Evolutionary conservation across 306 rosid species (phyloP).

Genomic region (Lotus japonicus): DNA sequence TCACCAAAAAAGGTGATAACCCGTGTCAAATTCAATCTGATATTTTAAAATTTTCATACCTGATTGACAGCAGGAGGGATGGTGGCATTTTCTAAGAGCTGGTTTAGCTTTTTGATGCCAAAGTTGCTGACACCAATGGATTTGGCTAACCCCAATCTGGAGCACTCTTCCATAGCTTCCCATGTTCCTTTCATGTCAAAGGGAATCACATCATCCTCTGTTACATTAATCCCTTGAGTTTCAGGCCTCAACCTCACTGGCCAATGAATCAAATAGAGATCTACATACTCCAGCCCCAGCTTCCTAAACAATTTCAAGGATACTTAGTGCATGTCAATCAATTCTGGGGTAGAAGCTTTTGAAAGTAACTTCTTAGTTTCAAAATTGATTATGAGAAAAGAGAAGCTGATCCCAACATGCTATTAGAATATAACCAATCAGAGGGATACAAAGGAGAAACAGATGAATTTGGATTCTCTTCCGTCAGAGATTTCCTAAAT

Average conservation of each 20-base stretch:
- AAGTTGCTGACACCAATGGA: slow-evolving; percentile 35
- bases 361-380: no score
- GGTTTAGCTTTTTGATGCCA: slow-evolving; percentile 13
- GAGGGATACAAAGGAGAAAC: no score
- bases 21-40: no score
- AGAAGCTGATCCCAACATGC: no score
- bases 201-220: slow-evolving; percentile 24
- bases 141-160: slow-evolving; percentile 20
- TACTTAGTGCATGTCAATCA: no score
- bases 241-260: slow-evolving; percentile 22
- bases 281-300: slow-evolving; percentile 24
- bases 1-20: no score
- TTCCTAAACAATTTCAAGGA: slow-evolving; percentile 11
- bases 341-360: no score
- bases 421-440: not conserved
- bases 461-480: no score
- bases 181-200: slow-evolving; percentile 15
- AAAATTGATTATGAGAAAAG: no score
- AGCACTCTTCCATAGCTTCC: slow-evolving; percentile 27
- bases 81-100: slow-evolving; percentile 22
- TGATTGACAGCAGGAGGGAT: slow-evolving; percentile 28
- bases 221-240: not conserved
- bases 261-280: slow-evolving; percentile 12
- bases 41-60: not conserved
- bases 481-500: no score